Evolutionary conservation across 495 filamentous ascomycete species (phyloP).

Genomic region (Tuber brumale): DNA sequence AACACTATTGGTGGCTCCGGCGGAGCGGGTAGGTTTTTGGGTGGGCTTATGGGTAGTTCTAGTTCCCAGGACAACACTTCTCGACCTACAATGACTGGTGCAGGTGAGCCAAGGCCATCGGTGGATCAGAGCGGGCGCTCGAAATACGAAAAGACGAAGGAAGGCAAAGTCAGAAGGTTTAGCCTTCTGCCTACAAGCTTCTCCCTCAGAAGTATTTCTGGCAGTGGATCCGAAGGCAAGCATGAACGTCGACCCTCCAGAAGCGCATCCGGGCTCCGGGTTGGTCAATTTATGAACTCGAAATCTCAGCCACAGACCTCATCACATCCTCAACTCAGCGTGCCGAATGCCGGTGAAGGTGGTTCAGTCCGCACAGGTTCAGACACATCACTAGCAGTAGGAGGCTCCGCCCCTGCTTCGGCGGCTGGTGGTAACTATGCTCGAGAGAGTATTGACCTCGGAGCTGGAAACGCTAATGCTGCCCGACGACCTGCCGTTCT

Average conservation of each 20-base stretch:
- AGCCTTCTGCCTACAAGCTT: slow-evolving; percentile 73
- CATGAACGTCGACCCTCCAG: slow-evolving; percentile 36
- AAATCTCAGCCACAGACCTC: slow-evolving; percentile 32
- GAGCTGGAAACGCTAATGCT: slow-evolving; percentile 18
- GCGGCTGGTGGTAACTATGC: slow-evolving; percentile 33
- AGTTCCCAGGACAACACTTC: slow-evolving; percentile 51
- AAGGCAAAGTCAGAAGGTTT: slow-evolving; percentile 53
- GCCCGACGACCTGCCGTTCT: slow-evolving; percentile 48
- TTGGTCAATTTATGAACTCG: slow-evolving; percentile 9
- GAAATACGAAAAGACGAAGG: slow-evolving; percentile 27
- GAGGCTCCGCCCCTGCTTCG: slow-evolving; percentile 47
- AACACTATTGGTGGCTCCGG: slow-evolving; percentile 78
- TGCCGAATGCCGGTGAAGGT: slow-evolving; percentile 19
- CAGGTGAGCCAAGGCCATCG: slow-evolving; percentile 44
- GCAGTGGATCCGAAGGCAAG: slow-evolving; percentile 16
- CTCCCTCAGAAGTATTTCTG: slow-evolving; percentile 48
- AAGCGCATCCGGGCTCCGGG: slow-evolving; percentile 24
- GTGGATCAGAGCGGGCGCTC: slow-evolving; percentile 31
- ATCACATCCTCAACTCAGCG: slow-evolving; percentile 39
- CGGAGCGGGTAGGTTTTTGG: slow-evolving; percentile 65
- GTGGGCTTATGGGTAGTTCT: slow-evolving; percentile 66
- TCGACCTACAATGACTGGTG: slow-evolving; percentile 70
- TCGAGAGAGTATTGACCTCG: slow-evolving; percentile 31
- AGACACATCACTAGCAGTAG: slow-evolving; percentile 39
- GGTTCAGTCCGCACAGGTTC: slow-evolving; percentile 34